These are phyloP conservation scores for Fusarium nodosum DNA, from an alignment of 2,329 filamentous ascomycete species.

Conservation along the genomic window DNA sequence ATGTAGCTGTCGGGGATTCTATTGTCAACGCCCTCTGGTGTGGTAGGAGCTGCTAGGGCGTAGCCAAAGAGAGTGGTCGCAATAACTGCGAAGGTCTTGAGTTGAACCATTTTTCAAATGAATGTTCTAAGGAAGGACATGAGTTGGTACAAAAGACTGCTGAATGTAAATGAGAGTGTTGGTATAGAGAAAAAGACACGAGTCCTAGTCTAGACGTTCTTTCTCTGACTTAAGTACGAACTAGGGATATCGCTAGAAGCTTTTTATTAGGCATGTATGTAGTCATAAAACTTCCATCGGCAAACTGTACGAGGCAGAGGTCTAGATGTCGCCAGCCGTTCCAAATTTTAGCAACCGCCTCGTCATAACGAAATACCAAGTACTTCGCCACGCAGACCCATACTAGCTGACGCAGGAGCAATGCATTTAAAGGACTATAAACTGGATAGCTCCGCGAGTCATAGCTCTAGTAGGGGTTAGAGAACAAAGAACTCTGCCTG, in stretches of 20 bases:
- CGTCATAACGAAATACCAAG: conserved; percentile 14
- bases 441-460: conserved; percentile 5
- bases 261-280: not conserved
- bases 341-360: conserved; percentile 9
- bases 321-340: conserved; percentile 11
- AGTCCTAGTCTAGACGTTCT: not conserved
- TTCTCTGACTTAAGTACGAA: conserved; percentile 27
- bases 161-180: conserved; percentile 29
- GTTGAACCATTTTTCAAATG: conserved; percentile 48
- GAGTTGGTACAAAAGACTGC: conserved; percentile 1
- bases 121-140: conserved; percentile 15
- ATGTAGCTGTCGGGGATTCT: conserved; percentile 66
- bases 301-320: conserved; percentile 27
- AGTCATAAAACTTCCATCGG: not conserved
- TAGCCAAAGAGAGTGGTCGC: conserved; percentile 46
- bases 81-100: conserved; percentile 46
- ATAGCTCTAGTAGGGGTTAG: conserved; percentile 9
- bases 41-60: conserved; percentile 37
- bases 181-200: conserved; percentile 1
- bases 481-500: not conserved
- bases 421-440: conserved; percentile 3
- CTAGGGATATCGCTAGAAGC: not conserved
- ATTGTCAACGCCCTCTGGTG: conserved; percentile 30
- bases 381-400: conserved; percentile 13
- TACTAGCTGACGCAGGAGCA: conserved; percentile 24